Evolutionary conservation across 148 eudicot genomes (phyloP).

Genomic region (Heliamphora exappendiculata): DNA sequence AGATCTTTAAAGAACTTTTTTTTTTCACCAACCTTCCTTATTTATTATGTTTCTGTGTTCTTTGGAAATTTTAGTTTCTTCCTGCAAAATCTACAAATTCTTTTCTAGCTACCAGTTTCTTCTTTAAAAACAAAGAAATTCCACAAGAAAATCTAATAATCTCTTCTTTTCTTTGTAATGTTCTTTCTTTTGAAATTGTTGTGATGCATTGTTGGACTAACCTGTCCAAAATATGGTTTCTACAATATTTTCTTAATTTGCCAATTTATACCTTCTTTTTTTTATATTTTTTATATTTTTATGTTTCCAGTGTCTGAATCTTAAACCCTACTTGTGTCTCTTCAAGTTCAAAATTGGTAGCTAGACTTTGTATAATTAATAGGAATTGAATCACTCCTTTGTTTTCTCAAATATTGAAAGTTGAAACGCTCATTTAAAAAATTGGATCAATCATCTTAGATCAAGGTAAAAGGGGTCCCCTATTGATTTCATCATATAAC

Average conservation of each 20-base stretch:
- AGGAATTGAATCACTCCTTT: not conserved
- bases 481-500: not conserved
- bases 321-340: not conserved
- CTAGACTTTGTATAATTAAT: not conserved
- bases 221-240: not conserved
- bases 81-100: not conserved
- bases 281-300: not conserved
- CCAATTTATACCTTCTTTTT: not conserved
- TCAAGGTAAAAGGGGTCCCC: not conserved
- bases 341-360: not conserved
- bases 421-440: not conserved
- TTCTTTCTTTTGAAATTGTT: too few species aligned
- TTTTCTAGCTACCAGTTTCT: not conserved
- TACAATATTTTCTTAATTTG: not conserved
- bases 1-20: not conserved
- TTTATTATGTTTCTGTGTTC: constrained; percentile 5
- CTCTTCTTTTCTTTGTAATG: too few species aligned
- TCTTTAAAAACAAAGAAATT: too few species aligned
- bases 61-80: not conserved
- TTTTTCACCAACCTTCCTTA: not conserved
- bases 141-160: not conserved
- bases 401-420: not conserved
- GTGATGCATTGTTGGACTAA: not conserved
- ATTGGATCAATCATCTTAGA: not conserved
- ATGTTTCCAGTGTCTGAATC: too few species aligned